Base-by-base conservation (phyloP, 352 stramenopile species). In the Pythium utonaiense region DNA sequence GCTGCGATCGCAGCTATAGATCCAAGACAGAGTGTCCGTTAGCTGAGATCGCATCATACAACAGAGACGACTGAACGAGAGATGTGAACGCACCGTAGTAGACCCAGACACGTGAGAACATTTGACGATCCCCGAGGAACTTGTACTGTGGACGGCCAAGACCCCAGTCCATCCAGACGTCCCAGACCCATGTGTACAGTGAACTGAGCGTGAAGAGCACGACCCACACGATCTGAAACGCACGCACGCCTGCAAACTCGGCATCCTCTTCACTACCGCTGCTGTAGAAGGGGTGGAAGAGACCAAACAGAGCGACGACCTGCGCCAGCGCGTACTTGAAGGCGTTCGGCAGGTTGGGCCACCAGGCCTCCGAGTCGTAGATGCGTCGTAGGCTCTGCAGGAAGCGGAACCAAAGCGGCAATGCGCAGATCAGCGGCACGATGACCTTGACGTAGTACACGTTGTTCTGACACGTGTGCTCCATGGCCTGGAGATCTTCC, bases 371-470 rank as follows among this genome's bases (percentile, higher is more conserved):
- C 24, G 94, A 98, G 76, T 99, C 96, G 49, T 96, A 83, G 58
- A 98, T 97, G 55, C 95, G 83, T 28, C 96, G 86, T 17, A 99
- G 70, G 69, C 93, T 99, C 81, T 99, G 96, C 50, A 98, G 91
- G 71, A 99, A 98, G 27, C 96, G 89, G 72, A 98, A 96, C 88
- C 95, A 98, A 13, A 99, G 71, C 10, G 97, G 97, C 25, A 98
- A 73, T 9, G 97, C 78, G 64, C 95, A 98, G 28, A 99, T 83
- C 25, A 98, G 70, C 21, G 97, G 97, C 28, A 98, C 96, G 7
- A 97, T 77, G 36, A 98, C 63, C 58, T 98, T 96, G 56, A 93
- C 92, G 67, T 98, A 98, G 77, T 94, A 97, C 41, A 96, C 80
- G 57, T 93, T 88, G 56, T 80, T 82, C 51, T 69, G 69, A 31